Evolutionary conservation across 2,329 filamentous ascomycete genomes (phyloP), one percentile per base, ranked within the genome.

Genomic region (Pseudopithomyces chartarum): DNA sequence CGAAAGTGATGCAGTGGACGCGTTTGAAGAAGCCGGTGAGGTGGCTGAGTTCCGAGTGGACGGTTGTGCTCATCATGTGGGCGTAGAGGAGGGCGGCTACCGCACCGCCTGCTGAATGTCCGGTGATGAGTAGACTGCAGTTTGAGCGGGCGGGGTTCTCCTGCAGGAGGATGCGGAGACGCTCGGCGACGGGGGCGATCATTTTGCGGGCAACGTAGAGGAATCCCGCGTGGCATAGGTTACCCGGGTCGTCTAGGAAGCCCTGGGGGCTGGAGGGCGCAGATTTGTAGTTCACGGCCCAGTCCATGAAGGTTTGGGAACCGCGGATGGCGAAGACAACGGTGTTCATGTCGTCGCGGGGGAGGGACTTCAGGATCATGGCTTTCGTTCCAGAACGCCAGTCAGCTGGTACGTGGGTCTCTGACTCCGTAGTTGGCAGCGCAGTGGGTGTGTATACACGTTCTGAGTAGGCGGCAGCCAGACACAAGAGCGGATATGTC

Each of bases 251-350:
- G 67, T 96, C 91, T 23, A 96, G 80, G 70, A 96, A 95, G 1
- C 84, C 85, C 0, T 69, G 71, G 0, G 92, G 90, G 1, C 86
- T 81, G 0, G 84, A 80, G 0, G 91, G 91, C 0, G 84, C 85
- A 1, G 85, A 85, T 48, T 90, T 86, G 52, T 95, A 82, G 72
- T 96, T 96, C 44, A 95, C 90, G 1, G 89, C 85, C 92, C 92
- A 96, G 76, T 96, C 92, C 79, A 90, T 87, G 64, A 95, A 90
- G 6, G 86, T 90, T 22, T 91, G 86, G 0, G 88, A 92, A 19
- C 92, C 92, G 19, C 92, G 86, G 59, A 96, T 90, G 13, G 92
- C 91, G 67, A 96, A 90, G 11, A 96, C 89, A 54, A 96, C 88
- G 17, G 88, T 88, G 69, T 90, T 86, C 78, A 88, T 87, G 66